Conservation (phyloP, 148 eudicot genomes). For the Vaccinium corymbosum region DNA sequence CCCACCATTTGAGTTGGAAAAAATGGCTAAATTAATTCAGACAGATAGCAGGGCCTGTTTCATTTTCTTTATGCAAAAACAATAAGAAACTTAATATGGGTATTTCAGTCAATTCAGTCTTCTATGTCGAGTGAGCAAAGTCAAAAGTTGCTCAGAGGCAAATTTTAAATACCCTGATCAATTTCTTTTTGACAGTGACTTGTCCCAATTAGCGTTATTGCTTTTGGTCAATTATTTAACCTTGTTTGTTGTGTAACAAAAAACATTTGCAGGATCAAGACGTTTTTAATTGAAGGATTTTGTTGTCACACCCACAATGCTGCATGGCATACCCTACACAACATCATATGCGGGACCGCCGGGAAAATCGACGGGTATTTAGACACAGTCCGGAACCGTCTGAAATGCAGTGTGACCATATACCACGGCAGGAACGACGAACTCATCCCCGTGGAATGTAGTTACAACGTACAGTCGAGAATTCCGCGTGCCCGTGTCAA, state of each 20-base stretch:
- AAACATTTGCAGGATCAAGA: constrained; percentile 54
- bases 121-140: neutral
- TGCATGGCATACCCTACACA: constrained; percentile 96
- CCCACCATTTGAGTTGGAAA: neutral
- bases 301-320: constrained; percentile 85
- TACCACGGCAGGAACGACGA: constrained; percentile 80
- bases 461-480: constrained; percentile 53
- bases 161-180: neutral
- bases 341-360: constrained; percentile 78
- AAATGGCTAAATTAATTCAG: neutral
- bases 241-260: neutral
- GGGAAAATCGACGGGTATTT: constrained; percentile 65
- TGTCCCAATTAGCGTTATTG: neutral
- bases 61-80: neutral
- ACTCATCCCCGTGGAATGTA: constrained; percentile 79
- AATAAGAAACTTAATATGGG: neutral
- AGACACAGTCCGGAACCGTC: constrained; percentile 41
- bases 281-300: constrained; percentile 70
- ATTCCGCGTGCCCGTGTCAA: constrained; percentile 68
- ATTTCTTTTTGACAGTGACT: neutral
- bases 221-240: neutral
- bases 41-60: neutral
- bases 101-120: neutral
- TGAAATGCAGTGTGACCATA: constrained; percentile 52
- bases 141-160: neutral